phyloP scores from a whole-genome alignment of 768 basidiomycete genomes.

The Termitomyces sp. region DNA sequence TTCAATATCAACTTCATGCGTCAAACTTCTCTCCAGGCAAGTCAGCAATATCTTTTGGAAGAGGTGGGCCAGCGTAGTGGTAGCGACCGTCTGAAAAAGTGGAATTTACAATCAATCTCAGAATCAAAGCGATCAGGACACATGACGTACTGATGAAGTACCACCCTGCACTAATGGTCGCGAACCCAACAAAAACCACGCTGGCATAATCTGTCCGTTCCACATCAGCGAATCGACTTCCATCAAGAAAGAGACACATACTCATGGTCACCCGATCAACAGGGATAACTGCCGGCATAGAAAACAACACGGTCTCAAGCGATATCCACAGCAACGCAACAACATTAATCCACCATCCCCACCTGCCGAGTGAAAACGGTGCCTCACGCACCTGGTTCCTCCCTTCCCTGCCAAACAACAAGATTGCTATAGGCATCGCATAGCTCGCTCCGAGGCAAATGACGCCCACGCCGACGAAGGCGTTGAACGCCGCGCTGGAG shows the following conservation, averaged over 20 bases:
- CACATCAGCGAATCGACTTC: background rate
- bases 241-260: background rate
- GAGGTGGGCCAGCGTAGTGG: slow-evolving; percentile 39
- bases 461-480: slow-evolving; percentile 61
- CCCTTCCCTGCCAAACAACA: slow-evolving; percentile 29
- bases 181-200: slow-evolving; percentile 63
- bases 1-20: background rate
- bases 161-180: slow-evolving; percentile 51
- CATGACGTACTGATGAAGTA: slow-evolving; percentile 46
- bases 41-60: slow-evolving; percentile 11
- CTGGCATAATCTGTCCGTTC: slow-evolving; percentile 53
- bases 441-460: slow-evolving; percentile 64
- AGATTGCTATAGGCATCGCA: slow-evolving; percentile 55
- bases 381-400: slow-evolving; percentile 41
- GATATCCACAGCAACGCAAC: slow-evolving; percentile 52
- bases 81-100: slow-evolving; percentile 30
- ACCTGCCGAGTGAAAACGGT: slow-evolving; percentile 41
- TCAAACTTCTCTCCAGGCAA: background rate
- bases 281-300: slow-evolving; percentile 61
- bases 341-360: slow-evolving; percentile 41
- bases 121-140: background rate
- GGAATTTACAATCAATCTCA: background rate
- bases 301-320: slow-evolving; percentile 61
- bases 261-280: slow-evolving; percentile 26
- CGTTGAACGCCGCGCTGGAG: slow-evolving; percentile 59